These are phyloP conservation scores for Vickermania spadyakhi DNA, from an alignment of 208 protist genomes.

Conservation along the genomic window DNA sequence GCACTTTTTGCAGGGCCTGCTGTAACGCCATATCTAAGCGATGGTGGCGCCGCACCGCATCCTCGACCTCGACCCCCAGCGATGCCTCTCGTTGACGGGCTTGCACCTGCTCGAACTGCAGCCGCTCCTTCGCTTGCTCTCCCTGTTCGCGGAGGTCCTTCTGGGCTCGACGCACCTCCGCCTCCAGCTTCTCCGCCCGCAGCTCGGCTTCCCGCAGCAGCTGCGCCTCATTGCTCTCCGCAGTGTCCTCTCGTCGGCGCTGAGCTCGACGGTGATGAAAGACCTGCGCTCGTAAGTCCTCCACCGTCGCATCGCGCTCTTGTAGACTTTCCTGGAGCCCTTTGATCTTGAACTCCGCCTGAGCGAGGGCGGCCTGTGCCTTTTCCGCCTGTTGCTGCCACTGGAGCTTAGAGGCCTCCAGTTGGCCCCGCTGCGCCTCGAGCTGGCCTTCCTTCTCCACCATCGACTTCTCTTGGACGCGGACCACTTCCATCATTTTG, in stretches of 20 bases:
- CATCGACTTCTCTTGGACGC: not conserved
- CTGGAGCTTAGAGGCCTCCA: slow-evolving; percentile 9
- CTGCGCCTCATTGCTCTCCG: slow-evolving; percentile 4
- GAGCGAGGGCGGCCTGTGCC: slow-evolving; percentile 12
- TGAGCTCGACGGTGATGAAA: slow-evolving; percentile 13
- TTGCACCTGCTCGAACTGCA: slow-evolving; percentile 12
- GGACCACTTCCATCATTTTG: not conserved
- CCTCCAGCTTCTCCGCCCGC: slow-evolving; percentile 10
- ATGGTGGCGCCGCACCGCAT: slow-evolving; percentile 9
- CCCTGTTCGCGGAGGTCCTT: slow-evolving; percentile 2
- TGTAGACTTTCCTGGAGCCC: not conserved
- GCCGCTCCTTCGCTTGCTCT: slow-evolving; percentile 9
- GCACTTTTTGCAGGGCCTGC: slow-evolving; percentile 19
- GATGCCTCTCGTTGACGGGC: slow-evolving; percentile 17
- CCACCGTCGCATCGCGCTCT: not conserved
- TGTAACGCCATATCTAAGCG: slow-evolving; percentile 6
- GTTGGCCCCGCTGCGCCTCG: not conserved
- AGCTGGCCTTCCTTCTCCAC: not conserved
- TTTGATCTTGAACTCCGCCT: not conserved
- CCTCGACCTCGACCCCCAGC: slow-evolving; percentile 18
- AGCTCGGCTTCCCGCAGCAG: slow-evolving; percentile 6
- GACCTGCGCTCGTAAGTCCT: slow-evolving; percentile 9
- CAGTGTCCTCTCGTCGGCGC: not conserved
- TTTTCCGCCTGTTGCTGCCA: slow-evolving; percentile 11
- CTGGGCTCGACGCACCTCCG: slow-evolving; percentile 12